These are phyloP conservation scores for Cryptosporidium canis DNA, from an alignment of 169 alveolate genomes.

Conservation along the genomic window DNA sequence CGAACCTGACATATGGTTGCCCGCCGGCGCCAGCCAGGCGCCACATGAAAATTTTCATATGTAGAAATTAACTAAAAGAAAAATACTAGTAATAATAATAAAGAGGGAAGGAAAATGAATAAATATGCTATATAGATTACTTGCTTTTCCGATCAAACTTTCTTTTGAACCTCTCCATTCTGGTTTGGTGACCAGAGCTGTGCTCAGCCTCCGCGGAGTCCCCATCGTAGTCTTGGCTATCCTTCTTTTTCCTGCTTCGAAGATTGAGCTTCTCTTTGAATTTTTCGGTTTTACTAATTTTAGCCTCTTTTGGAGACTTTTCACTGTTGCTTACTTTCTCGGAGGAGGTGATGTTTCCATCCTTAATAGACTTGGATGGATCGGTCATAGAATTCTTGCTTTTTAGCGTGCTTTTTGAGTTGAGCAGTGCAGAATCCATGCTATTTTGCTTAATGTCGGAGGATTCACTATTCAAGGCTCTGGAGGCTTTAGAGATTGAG, in stretches of 20 bases:
- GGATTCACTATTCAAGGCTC: neutral
- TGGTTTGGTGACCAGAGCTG: neutral
- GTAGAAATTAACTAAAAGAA: neutral
- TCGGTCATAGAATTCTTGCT: neutral
- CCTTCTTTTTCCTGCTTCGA: neutral
- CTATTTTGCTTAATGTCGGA: neutral
- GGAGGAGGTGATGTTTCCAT: neutral
- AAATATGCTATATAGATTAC: neutral
- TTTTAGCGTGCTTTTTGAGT: neutral
- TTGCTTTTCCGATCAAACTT: neutral
- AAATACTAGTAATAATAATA: neutral
- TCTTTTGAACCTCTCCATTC: neutral
- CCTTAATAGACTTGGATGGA: neutral
- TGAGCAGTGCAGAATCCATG: neutral
- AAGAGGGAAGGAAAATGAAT: neutral
- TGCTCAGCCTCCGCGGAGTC: neutral
- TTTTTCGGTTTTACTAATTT: conserved; percentile 40
- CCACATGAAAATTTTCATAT: neutral
- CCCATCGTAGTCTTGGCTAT: neutral
- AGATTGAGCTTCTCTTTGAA: conserved; percentile 13
- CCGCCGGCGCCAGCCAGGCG: neutral
- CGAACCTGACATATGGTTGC: neutral
- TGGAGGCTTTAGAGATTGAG: neutral
- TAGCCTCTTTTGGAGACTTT: neutral
- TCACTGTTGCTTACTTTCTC: neutral